These are phyloP conservation scores for Reutealis trisperma DNA, from an alignment of 345 rosid genomes.

Conservation along the genomic window DNA sequence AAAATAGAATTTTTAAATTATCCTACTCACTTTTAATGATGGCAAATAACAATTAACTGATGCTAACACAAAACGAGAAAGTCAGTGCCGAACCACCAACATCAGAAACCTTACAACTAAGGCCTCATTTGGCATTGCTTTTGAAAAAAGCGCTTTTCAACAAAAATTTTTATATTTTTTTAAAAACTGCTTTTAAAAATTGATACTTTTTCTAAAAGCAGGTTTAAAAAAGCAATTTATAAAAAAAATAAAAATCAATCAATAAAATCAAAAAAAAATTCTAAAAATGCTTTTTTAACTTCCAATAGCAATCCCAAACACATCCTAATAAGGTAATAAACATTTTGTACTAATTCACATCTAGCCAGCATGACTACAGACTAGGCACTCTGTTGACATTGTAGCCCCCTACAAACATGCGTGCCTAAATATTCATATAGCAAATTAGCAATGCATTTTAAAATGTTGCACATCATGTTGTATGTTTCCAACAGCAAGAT, in stretches of 20 bases:
- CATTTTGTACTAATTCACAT: not conserved
- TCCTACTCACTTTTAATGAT: not conserved
- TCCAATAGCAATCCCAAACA: too few species aligned
- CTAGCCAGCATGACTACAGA: not conserved
- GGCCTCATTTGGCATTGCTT: too few species aligned
- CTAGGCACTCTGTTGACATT: not conserved
- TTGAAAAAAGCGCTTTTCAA: too few species aligned
- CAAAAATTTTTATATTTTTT: too few species aligned
- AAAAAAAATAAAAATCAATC: too few species aligned
- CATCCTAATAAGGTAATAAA: not conserved
- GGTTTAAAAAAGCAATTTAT: too few species aligned
- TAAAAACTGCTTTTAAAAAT: too few species aligned
- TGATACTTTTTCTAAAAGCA: too few species aligned
- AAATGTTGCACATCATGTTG: not conserved
- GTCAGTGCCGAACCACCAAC: not conserved
- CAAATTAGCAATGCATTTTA: not conserved
- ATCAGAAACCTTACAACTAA: not conserved
- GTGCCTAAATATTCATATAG: not conserved
- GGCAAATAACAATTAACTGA: not conserved
- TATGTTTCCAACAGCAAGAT: conserved; percentile 6
- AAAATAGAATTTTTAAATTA: not conserved
- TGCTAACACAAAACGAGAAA: not conserved
- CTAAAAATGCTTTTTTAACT: too few species aligned
- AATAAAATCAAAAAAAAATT: too few species aligned
- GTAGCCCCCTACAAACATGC: not conserved